Base-by-base conservation (phyloP, 1,284 basidiomycete genomes). In the Pseudozyma tsukubaensis region DNA sequence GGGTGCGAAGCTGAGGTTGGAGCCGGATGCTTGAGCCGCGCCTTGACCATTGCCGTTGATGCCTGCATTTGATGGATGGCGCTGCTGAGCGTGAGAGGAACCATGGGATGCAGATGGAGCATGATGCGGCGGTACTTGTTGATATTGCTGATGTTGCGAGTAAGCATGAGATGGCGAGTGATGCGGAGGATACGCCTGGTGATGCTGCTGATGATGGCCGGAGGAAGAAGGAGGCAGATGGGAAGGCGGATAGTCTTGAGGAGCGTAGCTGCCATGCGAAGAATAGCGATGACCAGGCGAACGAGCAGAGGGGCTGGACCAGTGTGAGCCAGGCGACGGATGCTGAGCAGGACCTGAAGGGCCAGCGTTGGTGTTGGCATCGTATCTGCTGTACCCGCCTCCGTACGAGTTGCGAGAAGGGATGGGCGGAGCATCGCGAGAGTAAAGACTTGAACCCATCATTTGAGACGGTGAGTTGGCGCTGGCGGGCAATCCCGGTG, bases 311-410 rank as follows among this genome's bases (percentile, higher is more conserved):
- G 63, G 63, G 35, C 67, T 71, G n/a, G 58, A 61, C 68, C 74
- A 76, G 61, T 72, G 61, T 0, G 65, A 68, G n/a, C 60, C 60
- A 12, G 71, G 71, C 0, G 71, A 73, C 2, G 58, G 44, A 48
- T 72, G 56, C 52, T 61, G 70, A 16, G 49, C 40, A 35, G 67
- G 44, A 8, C 35, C 67, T 9, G 50, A 45, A 11, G 57, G 39
- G 24, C 40, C 47, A 13, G 61, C 16, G 8, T 44, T 36, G 0
- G 58, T 36, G 35, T 36, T 47, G 18, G 56, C 3, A 24, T 76
- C 63, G 55, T 62, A 64, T 29, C 64, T 57, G 45, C 50, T 44
- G 55, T 71, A 62, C 1, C 64, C 59, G 32, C 55, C 62, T 24
- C 59, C 59, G 43, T 58, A 73, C 13, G 71, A 68, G n/a, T 50